A percentile compares a stretch with the other conserved stretches of the same genome.
Evolutionary conservation across 2,329 filamentous ascomycete species (phyloP).

Genomic region (Cadophora gregata): DNA sequence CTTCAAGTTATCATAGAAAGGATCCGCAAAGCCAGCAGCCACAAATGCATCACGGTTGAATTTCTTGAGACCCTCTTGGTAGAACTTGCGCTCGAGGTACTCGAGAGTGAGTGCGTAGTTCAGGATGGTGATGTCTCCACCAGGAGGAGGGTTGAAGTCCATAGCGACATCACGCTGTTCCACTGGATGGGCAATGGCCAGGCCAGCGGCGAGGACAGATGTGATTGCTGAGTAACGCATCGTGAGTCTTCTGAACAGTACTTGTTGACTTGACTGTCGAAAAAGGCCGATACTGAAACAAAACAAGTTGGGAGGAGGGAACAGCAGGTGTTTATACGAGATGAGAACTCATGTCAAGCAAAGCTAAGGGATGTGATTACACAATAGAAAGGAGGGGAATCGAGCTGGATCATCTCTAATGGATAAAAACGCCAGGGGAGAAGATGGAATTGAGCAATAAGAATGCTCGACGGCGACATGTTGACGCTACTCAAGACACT

Average conservation of each 20-base stretch:
- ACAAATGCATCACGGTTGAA: constrained; percentile 59
- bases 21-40: constrained; percentile 54
- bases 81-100: constrained; percentile 67
- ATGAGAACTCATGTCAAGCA: constrained; percentile 1
- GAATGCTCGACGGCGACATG: constrained; percentile 16
- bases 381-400: constrained; percentile 13
- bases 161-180: constrained; percentile 25
- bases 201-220: constrained; percentile 27
- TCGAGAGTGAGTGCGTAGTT: constrained; percentile 58
- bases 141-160: constrained; percentile 33
- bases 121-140: constrained; percentile 46
- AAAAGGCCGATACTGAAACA: not conserved
- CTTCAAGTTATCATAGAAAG: constrained; percentile 63
- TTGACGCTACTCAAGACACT: constrained; percentile 26
- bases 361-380: not conserved
- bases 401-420: constrained; percentile 4
- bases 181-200: constrained; percentile 30
- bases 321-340: constrained; percentile 8
- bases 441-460: constrained; percentile 6
- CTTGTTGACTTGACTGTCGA: not conserved
- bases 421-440: constrained; percentile 8
- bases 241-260: constrained; percentile 13
- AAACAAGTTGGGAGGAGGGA: not conserved
- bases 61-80: constrained; percentile 63
- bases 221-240: constrained; percentile 37